Base-by-base conservation (phyloP, 805 yeast species). In the Pichia kluyveri region DNA sequence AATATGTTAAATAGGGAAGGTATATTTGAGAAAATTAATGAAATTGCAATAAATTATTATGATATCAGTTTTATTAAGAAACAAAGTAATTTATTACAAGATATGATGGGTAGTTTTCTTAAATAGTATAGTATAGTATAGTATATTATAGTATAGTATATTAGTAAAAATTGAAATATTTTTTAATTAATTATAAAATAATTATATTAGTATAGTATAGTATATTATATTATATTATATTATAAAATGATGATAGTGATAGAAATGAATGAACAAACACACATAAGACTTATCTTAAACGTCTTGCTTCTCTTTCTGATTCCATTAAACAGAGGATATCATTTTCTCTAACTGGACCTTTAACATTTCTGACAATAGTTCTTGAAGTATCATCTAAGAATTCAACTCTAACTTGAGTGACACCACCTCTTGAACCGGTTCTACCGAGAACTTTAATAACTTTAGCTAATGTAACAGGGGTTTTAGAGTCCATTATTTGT, bases 401-500 rank as follows among this genome's bases (percentile, higher is more conserved):
- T 77, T 87, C 96, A 69, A 87, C 96, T 76, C 96, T 87, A 76
- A 88, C 96, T 77, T 87, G 96, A 77, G 96, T 87, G 76, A 87
- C 96, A 82, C 96, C 96, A 86, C 98, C 98, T 80, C 98, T 91
- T 74, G 99, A 91, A 74, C 99, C 99, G 84, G 99, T 91, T 80
- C 99, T 91, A 75, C 98, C 98, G 77, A 91, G 83, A 75, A 91
- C 98, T 82, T 91, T 93, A 78, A 88, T 88, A 72, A 91, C 99
- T 83, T 91, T 91, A 73, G 98, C 99, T 77, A 91, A 87, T 80
- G 96, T 93, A 69, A 91, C 97, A 72, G 96, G 96, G 75, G 87
- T 82, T 76, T 82, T 78, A 59, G 79, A 69, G 67, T 75, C 80
- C 80, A 70, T 44, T 42, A 8, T 32, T 9, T 32, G 9, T 9